These are phyloP conservation scores for Aspergillus glaucus DNA, from an alignment of 2,329 filamentous ascomycete species.

Conservation along the genomic window DNA sequence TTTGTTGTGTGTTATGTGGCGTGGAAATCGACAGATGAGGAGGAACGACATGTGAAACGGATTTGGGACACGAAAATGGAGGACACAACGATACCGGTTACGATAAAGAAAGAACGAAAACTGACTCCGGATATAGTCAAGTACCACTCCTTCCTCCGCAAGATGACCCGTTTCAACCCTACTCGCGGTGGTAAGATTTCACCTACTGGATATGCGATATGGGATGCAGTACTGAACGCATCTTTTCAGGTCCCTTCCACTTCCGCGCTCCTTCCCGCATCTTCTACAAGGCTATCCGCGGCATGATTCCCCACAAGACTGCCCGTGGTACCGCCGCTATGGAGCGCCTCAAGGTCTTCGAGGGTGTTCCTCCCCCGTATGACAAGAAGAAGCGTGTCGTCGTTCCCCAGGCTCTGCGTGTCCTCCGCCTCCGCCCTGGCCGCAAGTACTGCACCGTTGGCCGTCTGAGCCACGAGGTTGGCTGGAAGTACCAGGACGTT, in stretches of 20 bases:
- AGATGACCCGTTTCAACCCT: slow-evolving; percentile 99
- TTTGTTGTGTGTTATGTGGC: not conserved
- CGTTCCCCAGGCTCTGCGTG: slow-evolving; percentile 93
- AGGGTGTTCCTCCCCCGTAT: slow-evolving; percentile 97
- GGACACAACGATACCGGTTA: not conserved
- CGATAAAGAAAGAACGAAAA: slow-evolving; percentile 3
- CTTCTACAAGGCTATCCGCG: slow-evolving; percentile 99
- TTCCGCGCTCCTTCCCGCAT: slow-evolving; percentile 98
- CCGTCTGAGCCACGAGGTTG: slow-evolving; percentile 95
- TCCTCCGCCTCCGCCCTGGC: slow-evolving; percentile 94
- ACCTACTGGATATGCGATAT: not conserved
- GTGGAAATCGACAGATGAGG: not conserved
- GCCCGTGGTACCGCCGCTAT: slow-evolving; percentile 91
- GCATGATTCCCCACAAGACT: slow-evolving; percentile 99
- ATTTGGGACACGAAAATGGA: not conserved
- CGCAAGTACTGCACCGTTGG: slow-evolving; percentile 99
- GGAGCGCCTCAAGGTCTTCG: slow-evolving; percentile 99
- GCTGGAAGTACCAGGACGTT: slow-evolving; percentile 99
- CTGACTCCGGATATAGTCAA: slow-evolving; percentile 72
- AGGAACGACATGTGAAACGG: not conserved
- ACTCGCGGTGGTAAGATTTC: slow-evolving; percentile 78
- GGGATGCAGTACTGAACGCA: slow-evolving; percentile 9
- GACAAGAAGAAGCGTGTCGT: slow-evolving; percentile 99
- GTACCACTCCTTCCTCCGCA: slow-evolving; percentile 99
- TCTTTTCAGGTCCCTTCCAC: slow-evolving; percentile 81